These are phyloP conservation scores for Penicillium robsamsonii DNA, from an alignment of 495 filamentous ascomycete species.

Conservation along the genomic window DNA sequence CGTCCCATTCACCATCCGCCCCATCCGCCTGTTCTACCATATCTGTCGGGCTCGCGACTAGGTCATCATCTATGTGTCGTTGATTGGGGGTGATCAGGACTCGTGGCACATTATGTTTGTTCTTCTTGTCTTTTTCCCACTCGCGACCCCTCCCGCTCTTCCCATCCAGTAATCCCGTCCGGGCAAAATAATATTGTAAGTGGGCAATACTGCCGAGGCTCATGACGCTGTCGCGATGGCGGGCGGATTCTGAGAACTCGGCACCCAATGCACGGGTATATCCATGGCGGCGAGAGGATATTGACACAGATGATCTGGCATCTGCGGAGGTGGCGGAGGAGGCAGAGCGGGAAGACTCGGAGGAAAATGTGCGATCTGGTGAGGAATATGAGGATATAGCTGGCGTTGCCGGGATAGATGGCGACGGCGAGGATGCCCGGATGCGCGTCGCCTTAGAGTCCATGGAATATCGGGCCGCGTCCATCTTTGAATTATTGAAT, in stretches of 20 bases:
- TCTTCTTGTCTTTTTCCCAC: slow-evolving; percentile 50
- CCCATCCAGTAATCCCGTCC: slow-evolving; percentile 88
- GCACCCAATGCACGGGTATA: slow-evolving; percentile 90
- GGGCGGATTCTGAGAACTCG: slow-evolving; percentile 86
- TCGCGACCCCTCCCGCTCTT: slow-evolving; percentile 84
- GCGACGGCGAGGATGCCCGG: slow-evolving; percentile 58
- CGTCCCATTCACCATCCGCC: slow-evolving; percentile 50
- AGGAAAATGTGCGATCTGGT: slow-evolving; percentile 74
- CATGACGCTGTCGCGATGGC: slow-evolving; percentile 87
- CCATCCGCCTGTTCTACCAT: slow-evolving; percentile 38
- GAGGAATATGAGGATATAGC: slow-evolving; percentile 61
- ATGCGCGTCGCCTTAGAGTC: slow-evolving; percentile 29
- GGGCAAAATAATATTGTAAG: slow-evolving; percentile 95
- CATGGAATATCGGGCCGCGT: slow-evolving; percentile 27
- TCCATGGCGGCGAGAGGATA: slow-evolving; percentile 64
- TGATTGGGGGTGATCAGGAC: slow-evolving; percentile 46
- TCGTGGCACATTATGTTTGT: slow-evolving; percentile 39
- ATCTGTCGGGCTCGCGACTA: slow-evolving; percentile 56
- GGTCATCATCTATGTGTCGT: slow-evolving; percentile 41
- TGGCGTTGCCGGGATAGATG: slow-evolving; percentile 56
- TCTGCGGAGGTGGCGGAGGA: slow-evolving; percentile 57
- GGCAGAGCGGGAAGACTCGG: slow-evolving; percentile 68
- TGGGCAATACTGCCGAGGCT: slow-evolving; percentile 95
- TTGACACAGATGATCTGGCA: slow-evolving; percentile 55
- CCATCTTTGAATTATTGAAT: slow-evolving; percentile 24